phyloP scores from a whole-genome alignment of 1,284 basidiomycete genomes.

The Cutaneotrichosporon sp. region DNA sequence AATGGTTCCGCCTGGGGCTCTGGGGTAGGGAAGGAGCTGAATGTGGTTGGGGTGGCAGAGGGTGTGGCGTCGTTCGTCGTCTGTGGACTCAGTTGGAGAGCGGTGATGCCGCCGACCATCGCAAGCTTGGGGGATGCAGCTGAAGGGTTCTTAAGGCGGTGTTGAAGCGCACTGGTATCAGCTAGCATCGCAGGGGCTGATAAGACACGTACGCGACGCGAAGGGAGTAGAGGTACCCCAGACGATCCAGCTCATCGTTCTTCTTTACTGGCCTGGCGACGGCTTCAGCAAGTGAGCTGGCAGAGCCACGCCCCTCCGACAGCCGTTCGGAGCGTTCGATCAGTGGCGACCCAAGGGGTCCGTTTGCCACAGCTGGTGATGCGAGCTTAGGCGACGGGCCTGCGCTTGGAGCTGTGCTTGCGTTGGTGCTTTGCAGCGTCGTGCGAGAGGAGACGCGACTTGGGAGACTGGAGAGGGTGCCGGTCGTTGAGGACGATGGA shows the following conservation, averaged over 20 bases:
- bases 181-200: too few species aligned
- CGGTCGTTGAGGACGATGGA: not conserved
- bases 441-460: not conserved
- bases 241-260: constrained; percentile 36
- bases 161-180: constrained; percentile 15
- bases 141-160: constrained; percentile 6
- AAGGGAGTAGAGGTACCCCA: constrained; percentile 42
- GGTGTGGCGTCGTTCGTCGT: not conserved
- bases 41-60: not conserved
- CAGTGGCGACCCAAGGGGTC: too few species aligned
- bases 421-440: not conserved
- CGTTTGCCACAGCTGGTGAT: too few species aligned
- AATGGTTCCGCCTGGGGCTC: constrained; percentile 9
- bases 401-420: not conserved
- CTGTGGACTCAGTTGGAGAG: not conserved
- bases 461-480: not conserved
- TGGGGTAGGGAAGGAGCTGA: constrained; percentile 9
- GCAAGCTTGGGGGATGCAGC: not conserved
- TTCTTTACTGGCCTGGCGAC: too few species aligned
- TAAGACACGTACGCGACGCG: constrained; percentile 41
- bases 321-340: not conserved
- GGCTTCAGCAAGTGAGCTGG: too few species aligned
- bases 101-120: constrained; percentile 10
- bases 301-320: not conserved
- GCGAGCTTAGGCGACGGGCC: not conserved